Evolutionary conservation across 495 filamentous ascomycete species (phyloP).

Genomic region (Penicillium pancosmium): DNA sequence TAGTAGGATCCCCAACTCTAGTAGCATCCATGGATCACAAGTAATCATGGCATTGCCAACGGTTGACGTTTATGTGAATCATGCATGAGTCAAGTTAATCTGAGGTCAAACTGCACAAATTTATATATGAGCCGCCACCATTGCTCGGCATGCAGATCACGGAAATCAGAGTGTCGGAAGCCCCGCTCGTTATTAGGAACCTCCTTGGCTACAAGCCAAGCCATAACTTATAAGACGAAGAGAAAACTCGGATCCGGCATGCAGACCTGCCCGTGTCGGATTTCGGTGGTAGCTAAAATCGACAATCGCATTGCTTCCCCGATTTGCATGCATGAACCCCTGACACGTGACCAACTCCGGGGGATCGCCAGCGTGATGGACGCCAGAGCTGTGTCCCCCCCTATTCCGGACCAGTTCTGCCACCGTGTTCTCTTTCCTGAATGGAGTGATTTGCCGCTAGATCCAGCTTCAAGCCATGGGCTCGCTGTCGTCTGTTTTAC

Average conservation of each 20-base stretch:
- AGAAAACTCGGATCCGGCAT: background rate
- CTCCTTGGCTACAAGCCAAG: background rate
- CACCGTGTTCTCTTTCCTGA: slow-evolving; percentile 30
- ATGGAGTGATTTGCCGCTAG: background rate
- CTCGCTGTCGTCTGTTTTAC: background rate
- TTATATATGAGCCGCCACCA: background rate
- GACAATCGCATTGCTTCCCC: background rate
- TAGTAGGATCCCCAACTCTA: no score
- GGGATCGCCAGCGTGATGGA: slow-evolving; percentile 21
- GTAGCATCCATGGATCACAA: no score
- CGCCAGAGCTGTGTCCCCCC: slow-evolving; percentile 21
- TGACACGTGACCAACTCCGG: slow-evolving; percentile 27
- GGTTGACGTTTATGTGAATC: no score
- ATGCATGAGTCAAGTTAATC: background rate
- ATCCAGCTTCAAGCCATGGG: slow-evolving; percentile 4
- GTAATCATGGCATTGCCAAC: no score
- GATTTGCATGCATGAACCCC: slow-evolving; percentile 11
- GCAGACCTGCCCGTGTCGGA: background rate
- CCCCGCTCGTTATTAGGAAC: slow-evolving; percentile 1
- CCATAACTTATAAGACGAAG: background rate
- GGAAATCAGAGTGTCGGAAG: slow-evolving; percentile 1
- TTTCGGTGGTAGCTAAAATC: background rate
- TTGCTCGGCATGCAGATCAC: slow-evolving; percentile 7
- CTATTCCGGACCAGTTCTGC: slow-evolving; percentile 23
- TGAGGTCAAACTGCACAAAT: background rate